Evolutionary conservation across 2,329 filamentous ascomycete species (phyloP).

Genomic region (Colletotrichum ledebouriae): DNA sequence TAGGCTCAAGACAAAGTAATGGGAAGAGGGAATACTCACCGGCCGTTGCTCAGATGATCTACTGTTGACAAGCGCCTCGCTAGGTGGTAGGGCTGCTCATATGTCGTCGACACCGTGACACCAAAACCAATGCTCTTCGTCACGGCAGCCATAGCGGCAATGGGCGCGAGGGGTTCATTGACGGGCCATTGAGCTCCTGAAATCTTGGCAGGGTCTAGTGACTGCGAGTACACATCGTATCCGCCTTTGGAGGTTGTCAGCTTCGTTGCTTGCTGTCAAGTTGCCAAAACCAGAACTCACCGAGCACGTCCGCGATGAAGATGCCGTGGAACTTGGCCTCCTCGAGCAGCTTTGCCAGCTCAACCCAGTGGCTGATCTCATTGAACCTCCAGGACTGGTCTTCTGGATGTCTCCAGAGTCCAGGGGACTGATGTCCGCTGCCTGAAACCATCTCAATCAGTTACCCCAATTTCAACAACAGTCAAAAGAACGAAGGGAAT

Average conservation of each 20-base stretch:
- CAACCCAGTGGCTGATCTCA: conserved; percentile 70
- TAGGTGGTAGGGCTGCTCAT: conserved; percentile 78
- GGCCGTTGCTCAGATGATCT: conserved; percentile 76
- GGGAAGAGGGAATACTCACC: conserved; percentile 52
- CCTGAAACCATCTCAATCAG: conserved; percentile 43
- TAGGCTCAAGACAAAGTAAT: neutral
- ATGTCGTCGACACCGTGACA: conserved; percentile 78
- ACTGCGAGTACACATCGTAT: conserved; percentile 78
- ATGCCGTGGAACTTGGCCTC: conserved; percentile 74
- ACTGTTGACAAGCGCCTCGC: conserved; percentile 75
- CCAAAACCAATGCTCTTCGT: conserved; percentile 78
- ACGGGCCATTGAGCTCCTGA: conserved; percentile 79
- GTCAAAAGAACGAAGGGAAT: neutral
- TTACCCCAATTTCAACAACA: neutral
- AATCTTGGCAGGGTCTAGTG: conserved; percentile 69
- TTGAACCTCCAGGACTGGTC: conserved; percentile 74
- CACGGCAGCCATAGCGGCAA: conserved; percentile 78
- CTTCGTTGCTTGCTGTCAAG: neutral
- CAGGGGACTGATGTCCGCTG: conserved; percentile 62
- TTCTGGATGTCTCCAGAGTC: conserved; percentile 71
- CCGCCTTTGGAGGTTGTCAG: conserved; percentile 57
- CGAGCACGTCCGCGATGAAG: conserved; percentile 76
- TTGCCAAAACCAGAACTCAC: conserved; percentile 45
- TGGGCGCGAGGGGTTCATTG: conserved; percentile 74
- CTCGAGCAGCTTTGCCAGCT: conserved; percentile 71